A percentile compares a stretch with the other conserved stretches of the same genome.
phyloP scores from a whole-genome alignment of 2,329 filamentous ascomycete genomes.

The Pyricularia grisea region DNA sequence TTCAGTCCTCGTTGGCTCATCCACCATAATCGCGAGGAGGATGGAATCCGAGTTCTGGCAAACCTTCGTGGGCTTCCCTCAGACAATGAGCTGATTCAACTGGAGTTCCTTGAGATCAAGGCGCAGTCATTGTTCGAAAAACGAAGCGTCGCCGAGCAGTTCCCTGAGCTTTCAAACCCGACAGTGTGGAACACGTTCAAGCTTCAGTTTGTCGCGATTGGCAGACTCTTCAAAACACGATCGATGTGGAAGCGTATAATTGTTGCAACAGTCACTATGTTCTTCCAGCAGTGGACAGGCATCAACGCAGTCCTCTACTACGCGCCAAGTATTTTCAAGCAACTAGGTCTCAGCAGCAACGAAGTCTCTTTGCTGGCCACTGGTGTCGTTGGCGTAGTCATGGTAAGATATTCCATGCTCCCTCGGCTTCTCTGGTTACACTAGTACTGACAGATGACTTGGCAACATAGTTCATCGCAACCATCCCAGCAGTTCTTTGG shows the following conservation, averaged over 20 bases:
- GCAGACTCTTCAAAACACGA: constrained; percentile 52
- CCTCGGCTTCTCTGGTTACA: neutral
- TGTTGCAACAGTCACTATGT: constrained; percentile 54
- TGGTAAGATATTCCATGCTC: constrained; percentile 23
- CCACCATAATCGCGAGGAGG: constrained; percentile 58
- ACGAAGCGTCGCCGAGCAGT: constrained; percentile 55
- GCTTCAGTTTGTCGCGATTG: constrained; percentile 59
- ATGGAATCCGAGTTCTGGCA: constrained; percentile 55
- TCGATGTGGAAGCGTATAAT: constrained; percentile 59
- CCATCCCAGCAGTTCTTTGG: constrained; percentile 56
- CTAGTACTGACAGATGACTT: neutral
- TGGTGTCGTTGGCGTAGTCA: constrained; percentile 61
- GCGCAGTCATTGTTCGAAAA: constrained; percentile 72
- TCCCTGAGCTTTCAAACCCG: constrained; percentile 52
- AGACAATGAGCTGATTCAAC: constrained; percentile 59
- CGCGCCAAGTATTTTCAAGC: constrained; percentile 58
- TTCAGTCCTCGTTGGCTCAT: constrained; percentile 70
- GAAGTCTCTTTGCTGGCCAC: constrained; percentile 54
- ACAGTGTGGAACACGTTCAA: constrained; percentile 56
- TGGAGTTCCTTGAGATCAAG: constrained; percentile 79
- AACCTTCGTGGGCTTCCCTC: constrained; percentile 50
- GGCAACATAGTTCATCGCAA: constrained; percentile 40
- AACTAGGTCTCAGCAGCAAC: constrained; percentile 48
- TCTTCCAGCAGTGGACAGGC: constrained; percentile 43
- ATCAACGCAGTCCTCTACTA: constrained; percentile 59